These are phyloP conservation scores for Melaleuca alternifolia DNA, from an alignment of 345 rosid genomes.

Conservation along the genomic window DNA sequence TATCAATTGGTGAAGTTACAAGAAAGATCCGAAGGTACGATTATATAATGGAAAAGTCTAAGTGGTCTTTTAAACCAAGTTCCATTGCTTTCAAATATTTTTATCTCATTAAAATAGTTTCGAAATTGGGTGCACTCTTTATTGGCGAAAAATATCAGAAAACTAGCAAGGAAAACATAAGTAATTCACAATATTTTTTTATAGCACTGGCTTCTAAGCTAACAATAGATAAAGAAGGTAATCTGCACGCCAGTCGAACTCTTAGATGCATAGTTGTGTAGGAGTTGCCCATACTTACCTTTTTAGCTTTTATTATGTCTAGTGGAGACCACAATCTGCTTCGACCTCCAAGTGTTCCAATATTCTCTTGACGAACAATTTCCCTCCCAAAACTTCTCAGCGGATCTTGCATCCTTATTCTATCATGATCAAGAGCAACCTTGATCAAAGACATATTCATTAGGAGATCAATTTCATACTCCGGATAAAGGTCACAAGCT, in stretches of 20 bases:
- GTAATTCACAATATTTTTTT: background rate
- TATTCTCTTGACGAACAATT: background rate
- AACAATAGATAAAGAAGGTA: background rate
- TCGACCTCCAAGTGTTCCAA: accelerated
- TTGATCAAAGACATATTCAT: too few relatives aligned
- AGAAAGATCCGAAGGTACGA: too few relatives aligned
- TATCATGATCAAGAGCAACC: too few relatives aligned
- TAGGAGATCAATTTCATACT: too few relatives aligned
- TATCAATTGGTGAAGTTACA: background rate
- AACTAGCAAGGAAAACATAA: background rate
- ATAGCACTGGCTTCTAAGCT: background rate
- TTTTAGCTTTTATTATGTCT: background rate
- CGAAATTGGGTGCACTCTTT: background rate
- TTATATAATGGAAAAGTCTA: background rate
- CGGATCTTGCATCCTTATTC: background rate
- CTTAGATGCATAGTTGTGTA: background rate
- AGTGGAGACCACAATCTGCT: background rate
- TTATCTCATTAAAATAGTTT: background rate
- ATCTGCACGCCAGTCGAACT: background rate
- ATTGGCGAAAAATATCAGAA: background rate
- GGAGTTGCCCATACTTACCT: background rate
- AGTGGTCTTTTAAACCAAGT: background rate
- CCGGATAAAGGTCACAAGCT: too few relatives aligned
- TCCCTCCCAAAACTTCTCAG: background rate
- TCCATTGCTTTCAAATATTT: background rate